Percentiles rank a stretch among this genome's conserved stretches.
These are phyloP conservation scores for Bruguiera parviflora DNA, from an alignment of 345 rosid genomes.

Conservation along the genomic window DNA sequence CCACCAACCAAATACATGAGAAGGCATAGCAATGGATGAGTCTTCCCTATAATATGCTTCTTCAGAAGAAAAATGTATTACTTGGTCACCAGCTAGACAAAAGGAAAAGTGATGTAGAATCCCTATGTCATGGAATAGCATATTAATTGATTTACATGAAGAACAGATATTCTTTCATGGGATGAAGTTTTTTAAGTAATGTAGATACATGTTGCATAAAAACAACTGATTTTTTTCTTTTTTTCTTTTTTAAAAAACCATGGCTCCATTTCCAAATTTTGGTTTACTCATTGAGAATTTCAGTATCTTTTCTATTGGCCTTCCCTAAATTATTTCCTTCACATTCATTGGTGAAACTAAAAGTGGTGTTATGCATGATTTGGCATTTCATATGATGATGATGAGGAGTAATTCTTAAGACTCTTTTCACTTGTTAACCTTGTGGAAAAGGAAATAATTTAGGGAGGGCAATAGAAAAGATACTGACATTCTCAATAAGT, in stretches of 20 bases:
- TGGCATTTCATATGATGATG: too few species aligned
- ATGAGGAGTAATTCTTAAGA: too few species aligned
- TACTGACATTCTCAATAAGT: too few species aligned
- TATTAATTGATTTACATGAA: not conserved
- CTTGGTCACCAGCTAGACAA: not conserved
- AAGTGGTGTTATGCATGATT: too few species aligned
- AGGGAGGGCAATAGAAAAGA: too few species aligned
- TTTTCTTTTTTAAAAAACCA: too few species aligned
- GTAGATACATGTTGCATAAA: too few species aligned
- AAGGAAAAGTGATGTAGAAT: not conserved
- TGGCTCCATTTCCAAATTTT: not conserved
- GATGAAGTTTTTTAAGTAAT: too few species aligned
- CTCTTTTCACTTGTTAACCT: too few species aligned
- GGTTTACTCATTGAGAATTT: not conserved
- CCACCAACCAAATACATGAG: not conserved
- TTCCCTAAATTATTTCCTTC: not conserved
- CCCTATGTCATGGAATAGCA: not conserved
- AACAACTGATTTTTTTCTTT: too few species aligned
- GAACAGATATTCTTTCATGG: too few species aligned
- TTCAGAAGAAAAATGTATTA: not conserved
- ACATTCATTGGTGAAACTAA: not conserved
- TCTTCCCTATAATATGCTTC: not conserved
- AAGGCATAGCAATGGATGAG: not conserved
- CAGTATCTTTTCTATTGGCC: not conserved
- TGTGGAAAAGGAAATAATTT: too few species aligned